Conservation (phyloP, 2,329 filamentous ascomycete genomes). For the Fusarium dlaminii region DNA sequence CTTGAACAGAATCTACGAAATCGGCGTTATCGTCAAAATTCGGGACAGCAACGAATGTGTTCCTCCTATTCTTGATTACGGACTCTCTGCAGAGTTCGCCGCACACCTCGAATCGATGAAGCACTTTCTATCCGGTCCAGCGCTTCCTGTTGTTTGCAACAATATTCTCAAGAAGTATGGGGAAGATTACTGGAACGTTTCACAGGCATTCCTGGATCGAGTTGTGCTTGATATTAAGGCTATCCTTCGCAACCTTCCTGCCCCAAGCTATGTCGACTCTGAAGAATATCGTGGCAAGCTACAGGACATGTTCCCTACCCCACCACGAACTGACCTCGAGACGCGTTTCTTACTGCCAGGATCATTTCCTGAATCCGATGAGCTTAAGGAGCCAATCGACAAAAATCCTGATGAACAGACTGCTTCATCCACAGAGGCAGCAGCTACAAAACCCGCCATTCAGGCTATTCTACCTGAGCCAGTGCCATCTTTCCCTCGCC, state of each 20-base stretch:
- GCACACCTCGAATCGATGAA: conserved; percentile 35
- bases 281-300: conserved; percentile 38
- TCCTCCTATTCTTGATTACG: conserved; percentile 39
- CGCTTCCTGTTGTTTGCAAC: conserved; percentile 40
- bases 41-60: conserved; percentile 38
- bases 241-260: conserved; percentile 38
- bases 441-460: not conserved
- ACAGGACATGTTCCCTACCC: conserved; percentile 32
- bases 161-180: conserved; percentile 32
- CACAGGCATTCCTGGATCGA: conserved; percentile 39
- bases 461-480: not conserved
- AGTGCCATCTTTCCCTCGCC: not conserved
- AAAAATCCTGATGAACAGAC: not conserved
- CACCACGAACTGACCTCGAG: conserved; percentile 28
- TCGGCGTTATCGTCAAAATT: conserved; percentile 41
- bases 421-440: not conserved
- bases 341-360: conserved; percentile 38
- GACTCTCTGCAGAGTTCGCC: conserved; percentile 16
- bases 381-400: conserved; percentile 7
- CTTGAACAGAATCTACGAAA: conserved; percentile 42
- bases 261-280: conserved; percentile 45
- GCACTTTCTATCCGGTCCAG: conserved; percentile 41
- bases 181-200: conserved; percentile 20
- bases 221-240: conserved; percentile 46
- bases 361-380: conserved; percentile 40